A percentile compares a stretch with the other conserved stretches of the same genome.
Evolutionary conservation across 176 grass and related monocot genomes (phyloP).

Genomic region (Bolboschoenus planiculmis): DNA sequence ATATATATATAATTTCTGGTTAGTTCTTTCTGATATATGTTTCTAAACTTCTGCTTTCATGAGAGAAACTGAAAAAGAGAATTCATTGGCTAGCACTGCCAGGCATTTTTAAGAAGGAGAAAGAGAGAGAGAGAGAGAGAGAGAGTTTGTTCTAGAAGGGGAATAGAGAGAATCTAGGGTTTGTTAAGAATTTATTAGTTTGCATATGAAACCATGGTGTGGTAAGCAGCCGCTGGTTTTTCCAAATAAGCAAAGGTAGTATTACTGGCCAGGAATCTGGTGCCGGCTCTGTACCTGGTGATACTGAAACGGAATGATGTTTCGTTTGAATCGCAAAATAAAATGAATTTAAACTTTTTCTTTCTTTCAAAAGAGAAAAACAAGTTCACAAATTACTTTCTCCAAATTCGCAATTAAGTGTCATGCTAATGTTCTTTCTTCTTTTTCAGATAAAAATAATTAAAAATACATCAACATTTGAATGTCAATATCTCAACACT

Average conservation of each 20-base stretch:
- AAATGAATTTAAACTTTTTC: background rate
- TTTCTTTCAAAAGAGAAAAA: background rate
- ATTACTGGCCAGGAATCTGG: background rate
- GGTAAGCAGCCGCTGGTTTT: background rate
- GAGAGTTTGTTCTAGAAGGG: background rate
- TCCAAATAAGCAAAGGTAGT: background rate
- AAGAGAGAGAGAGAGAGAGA: background rate
- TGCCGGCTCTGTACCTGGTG: no score
- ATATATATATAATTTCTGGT: no score
- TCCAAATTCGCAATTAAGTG: no score
- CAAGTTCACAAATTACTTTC: no score
- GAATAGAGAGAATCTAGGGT: background rate
- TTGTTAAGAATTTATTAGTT: conserved; percentile 5
- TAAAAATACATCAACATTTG: no score
- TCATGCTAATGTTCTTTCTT: no score
- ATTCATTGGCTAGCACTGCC: background rate
- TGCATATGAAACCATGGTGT: background rate
- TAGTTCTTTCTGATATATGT: background rate
- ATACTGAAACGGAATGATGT: background rate
- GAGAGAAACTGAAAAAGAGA: background rate
- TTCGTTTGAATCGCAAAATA: background rate
- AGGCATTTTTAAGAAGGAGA: background rate
- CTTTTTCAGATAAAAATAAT: no score
- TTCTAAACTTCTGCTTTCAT: background rate
- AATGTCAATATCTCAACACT: no score